phyloP scores from a whole-genome alignment of 148 eudicot genomes.

The Rhododendron vialii region DNA sequence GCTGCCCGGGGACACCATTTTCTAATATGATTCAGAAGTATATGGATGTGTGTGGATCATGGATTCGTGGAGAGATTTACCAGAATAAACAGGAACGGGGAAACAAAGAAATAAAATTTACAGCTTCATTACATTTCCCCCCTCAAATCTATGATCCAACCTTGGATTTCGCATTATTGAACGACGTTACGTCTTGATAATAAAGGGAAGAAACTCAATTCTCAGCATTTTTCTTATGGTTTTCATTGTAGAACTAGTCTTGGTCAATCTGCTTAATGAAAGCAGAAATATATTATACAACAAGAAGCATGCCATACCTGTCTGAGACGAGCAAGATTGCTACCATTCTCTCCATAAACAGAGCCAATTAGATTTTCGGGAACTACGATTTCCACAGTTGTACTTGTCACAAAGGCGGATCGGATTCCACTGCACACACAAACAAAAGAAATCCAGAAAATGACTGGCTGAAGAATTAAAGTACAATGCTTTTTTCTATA shows the following conservation, averaged over 20 bases:
- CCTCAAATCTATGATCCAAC: background rate
- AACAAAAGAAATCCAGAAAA: slow-evolving; percentile 1
- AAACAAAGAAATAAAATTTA: background rate
- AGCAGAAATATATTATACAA: background rate
- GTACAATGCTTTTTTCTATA: background rate
- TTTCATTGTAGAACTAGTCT: background rate
- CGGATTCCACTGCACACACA: slow-evolving; percentile 23
- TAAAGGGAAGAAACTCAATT: background rate
- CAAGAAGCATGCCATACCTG: slow-evolving; percentile 8
- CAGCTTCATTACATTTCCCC: background rate
- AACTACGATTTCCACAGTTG: slow-evolving; percentile 62
- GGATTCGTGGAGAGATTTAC: background rate
- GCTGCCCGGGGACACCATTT: background rate
- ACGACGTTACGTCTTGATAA: background rate
- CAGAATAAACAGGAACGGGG: background rate
- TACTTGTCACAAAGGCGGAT: slow-evolving; percentile 61
- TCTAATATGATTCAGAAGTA: background rate
- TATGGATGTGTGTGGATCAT: background rate
- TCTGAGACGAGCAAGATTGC: slow-evolving; percentile 54
- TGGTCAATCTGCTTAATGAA: slow-evolving; percentile 22
- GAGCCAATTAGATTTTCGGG: slow-evolving; percentile 50
- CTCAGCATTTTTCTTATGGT: background rate
- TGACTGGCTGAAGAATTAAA: background rate
- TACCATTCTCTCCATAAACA: slow-evolving; percentile 67
- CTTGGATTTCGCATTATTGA: background rate